A percentile compares a stretch with the other conserved stretches of the same genome.
These are phyloP conservation scores for Alternaria infectoria DNA, from an alignment of 2,329 filamentous ascomycete species.

Conservation along the genomic window DNA sequence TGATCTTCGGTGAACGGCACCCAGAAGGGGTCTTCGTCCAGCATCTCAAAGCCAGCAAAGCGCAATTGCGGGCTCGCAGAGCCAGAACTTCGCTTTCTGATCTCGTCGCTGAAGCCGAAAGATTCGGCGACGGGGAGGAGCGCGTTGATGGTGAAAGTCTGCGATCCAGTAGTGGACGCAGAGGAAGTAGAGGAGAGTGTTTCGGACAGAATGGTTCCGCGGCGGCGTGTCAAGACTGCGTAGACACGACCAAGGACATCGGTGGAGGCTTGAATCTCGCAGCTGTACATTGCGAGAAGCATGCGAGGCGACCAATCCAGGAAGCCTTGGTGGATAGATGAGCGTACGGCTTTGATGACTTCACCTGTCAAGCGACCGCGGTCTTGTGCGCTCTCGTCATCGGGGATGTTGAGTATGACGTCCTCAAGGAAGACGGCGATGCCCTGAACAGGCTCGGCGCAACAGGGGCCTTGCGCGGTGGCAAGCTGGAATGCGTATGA, in stretches of 20 bases:
- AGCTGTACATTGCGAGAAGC: conserved; percentile 95
- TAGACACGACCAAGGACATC: conserved; percentile 96
- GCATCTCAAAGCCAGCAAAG: conserved; percentile 88
- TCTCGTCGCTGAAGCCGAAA: conserved; percentile 96
- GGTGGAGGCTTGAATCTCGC: conserved; percentile 94
- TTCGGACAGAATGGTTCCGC: conserved; percentile 87
- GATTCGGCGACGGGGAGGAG: conserved; percentile 90
- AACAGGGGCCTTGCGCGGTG: conserved; percentile 86
- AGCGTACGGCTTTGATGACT: conserved; percentile 86
- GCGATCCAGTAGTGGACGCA: conserved; percentile 90
- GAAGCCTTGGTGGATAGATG: conserved; percentile 83
- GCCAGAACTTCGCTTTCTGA: conserved; percentile 90
- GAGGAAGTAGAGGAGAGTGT: conserved; percentile 92
- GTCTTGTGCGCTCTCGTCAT: conserved; percentile 63
- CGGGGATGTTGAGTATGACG: conserved; percentile 65
- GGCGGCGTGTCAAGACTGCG: conserved; percentile 92
- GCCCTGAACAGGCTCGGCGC: conserved; percentile 91
- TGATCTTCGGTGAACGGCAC: conserved; percentile 96
- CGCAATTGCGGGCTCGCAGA: conserved; percentile 91
- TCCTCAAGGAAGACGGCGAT: conserved; percentile 90
- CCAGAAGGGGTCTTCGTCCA: conserved; percentile 98
- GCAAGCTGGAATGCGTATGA: conserved; percentile 93
- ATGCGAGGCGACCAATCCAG: conserved; percentile 96
- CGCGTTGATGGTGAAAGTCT: conserved; percentile 92
- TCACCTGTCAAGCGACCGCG: conserved; percentile 86